Conservation (phyloP, 495 filamentous ascomycete genomes). For the Penicilliopsis zonata region DNA sequence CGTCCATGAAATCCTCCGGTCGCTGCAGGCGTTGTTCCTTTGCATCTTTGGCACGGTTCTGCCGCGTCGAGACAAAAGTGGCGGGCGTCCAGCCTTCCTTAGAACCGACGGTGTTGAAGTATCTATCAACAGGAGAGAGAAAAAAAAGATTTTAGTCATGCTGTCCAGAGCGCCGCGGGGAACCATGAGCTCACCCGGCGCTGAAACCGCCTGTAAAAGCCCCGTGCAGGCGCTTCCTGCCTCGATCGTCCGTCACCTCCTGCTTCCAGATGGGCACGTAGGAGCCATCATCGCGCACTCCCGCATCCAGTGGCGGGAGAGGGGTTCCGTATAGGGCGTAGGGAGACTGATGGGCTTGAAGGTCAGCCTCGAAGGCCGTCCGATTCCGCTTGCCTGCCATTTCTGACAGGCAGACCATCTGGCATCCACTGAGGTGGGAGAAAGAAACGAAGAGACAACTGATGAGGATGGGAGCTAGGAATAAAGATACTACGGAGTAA, state of each 20-base stretch:
- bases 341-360: slow-evolving; percentile 59
- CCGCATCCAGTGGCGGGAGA: slow-evolving; percentile 66
- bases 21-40: slow-evolving; percentile 42
- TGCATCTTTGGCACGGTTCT: slow-evolving; percentile 61
- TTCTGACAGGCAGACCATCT: slow-evolving; percentile 4
- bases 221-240: slow-evolving; percentile 83
- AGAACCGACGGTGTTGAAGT: slow-evolving; percentile 95
- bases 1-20: slow-evolving; percentile 95
- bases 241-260: slow-evolving; percentile 87
- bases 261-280: slow-evolving; percentile 96
- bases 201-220: slow-evolving; percentile 96
- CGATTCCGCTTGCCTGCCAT: slow-evolving; percentile 79
- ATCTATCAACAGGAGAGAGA: slow-evolving; percentile 45
- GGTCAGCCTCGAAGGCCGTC: slow-evolving; percentile 65
- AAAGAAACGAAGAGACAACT: not conserved
- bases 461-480: too few relatives aligned
- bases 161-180: slow-evolving; percentile 11
- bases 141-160: slow-evolving; percentile 15
- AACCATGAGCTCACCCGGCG: slow-evolving; percentile 58
- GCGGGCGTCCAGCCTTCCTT: slow-evolving; percentile 96
- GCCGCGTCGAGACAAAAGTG: slow-evolving; percentile 81
- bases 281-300: slow-evolving; percentile 80
- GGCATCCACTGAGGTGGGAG: slow-evolving; percentile 1
- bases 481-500: too few relatives aligned
- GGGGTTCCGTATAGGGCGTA: slow-evolving; percentile 80